Percentiles rank a stretch among this genome's conserved stretches.
These are phyloP conservation scores for Lipomyces oligophaga DNA, from an alignment of 805 yeast genomes.

Conservation along the genomic window DNA sequence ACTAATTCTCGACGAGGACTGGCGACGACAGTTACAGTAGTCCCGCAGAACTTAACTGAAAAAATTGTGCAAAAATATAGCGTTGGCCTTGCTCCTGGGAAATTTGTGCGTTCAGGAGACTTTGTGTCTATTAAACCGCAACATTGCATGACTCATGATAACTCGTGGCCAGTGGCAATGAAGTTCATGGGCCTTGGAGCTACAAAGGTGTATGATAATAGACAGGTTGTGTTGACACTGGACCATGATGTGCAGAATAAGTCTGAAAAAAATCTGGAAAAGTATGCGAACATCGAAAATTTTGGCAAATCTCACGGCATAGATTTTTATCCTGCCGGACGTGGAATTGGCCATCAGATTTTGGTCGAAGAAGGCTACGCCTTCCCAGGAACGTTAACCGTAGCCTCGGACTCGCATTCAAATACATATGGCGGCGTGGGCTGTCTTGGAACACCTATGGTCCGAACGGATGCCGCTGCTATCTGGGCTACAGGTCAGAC, in stretches of 20 bases:
- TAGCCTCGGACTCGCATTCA: slow-evolving; percentile 96
- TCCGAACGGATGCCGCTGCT: slow-evolving; percentile 97
- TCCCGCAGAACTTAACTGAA: slow-evolving; percentile 80
- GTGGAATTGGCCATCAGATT: slow-evolving; percentile 98
- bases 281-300: slow-evolving; percentile 80
- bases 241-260: slow-evolving; percentile 98
- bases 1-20: slow-evolving; percentile 10
- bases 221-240: slow-evolving; percentile 91
- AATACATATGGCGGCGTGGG: slow-evolving; percentile 98
- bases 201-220: slow-evolving; percentile 68
- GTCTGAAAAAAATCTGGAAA: slow-evolving; percentile 78
- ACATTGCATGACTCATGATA: slow-evolving; percentile 98
- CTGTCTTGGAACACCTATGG: slow-evolving; percentile 93
- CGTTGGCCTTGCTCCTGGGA: slow-evolving; percentile 73
- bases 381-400: slow-evolving; percentile 86
- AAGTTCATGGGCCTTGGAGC: slow-evolving; percentile 96
- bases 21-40: slow-evolving; percentile 14
- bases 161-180: slow-evolving; percentile 98
- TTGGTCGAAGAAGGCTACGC: slow-evolving; percentile 99
- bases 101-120: slow-evolving; percentile 82
- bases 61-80: slow-evolving; percentile 93
- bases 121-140: slow-evolving; percentile 93
- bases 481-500: slow-evolving; percentile 99
- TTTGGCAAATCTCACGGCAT: slow-evolving; percentile 89
- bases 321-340: slow-evolving; percentile 97